Base-by-base conservation (phyloP, 495 filamentous ascomycete species). In the Penicillium soppii region DNA sequence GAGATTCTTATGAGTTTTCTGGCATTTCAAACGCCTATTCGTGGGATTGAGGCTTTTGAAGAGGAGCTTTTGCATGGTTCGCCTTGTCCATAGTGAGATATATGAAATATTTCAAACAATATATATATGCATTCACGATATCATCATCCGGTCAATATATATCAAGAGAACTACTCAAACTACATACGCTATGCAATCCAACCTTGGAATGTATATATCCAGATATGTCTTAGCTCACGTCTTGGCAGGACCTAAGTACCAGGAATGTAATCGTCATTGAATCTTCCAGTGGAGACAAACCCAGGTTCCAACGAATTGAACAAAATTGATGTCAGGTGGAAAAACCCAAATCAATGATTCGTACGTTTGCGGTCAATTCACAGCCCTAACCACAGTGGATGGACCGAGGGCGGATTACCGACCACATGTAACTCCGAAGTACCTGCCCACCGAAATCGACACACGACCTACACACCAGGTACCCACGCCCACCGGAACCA, bases 1-100 rank as follows among this genome's bases (percentile, higher is more conserved):
- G 72, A 77, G 48, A 68, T 71, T 36, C 38, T 77, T n/a, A 69
- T 75, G 54, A 67, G 59, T 30, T 69, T 68, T 39, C 54, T 77
- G 20, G 68, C 65, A 43, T 52, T 77, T 12, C 57, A 38, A 0
- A 25, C 52, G 1, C 72, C 69, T 16, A 59, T 72, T 16, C 60
- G 66, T 9, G 67, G 65, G 5, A 61, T 73, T 26, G 61, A 69
- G 17, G 44, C 49, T 1, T 77, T 75, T 45, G 64, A 74, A 48
- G 56, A 62, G 37, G 66, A 71, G 7, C 54, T 70, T 22, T 22
- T 9, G 21, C 15, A 8, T 48, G 19, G 38, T 46, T n/a, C n/a
- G 23, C n/a, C n/a, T n/a, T n/a, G n/a, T n/a, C n/a, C n/a, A n/a
- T n/a, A n/a, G n/a, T n/a, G n/a, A n/a, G n/a, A n/a, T n/a, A n/a